Evolutionary conservation across 768 basidiomycete species (phyloP).

Genomic region (Myochromella boudieri): DNA sequence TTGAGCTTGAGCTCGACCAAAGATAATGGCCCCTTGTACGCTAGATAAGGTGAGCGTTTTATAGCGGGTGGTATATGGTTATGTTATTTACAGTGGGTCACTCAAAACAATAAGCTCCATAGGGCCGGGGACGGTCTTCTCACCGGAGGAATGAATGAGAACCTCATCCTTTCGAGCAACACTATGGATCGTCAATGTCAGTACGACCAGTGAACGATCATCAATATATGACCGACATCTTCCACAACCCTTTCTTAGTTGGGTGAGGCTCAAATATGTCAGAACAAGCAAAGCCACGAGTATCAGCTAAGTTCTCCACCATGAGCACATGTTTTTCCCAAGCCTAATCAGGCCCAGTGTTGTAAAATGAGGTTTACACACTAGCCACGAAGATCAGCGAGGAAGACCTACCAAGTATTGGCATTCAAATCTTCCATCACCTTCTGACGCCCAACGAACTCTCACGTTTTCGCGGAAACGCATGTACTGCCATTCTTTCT

Average conservation of each 20-base stretch:
- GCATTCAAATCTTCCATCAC: constrained; percentile 35
- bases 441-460: constrained; percentile 32
- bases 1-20: constrained; percentile 33
- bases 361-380: no score
- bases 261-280: constrained; percentile 37
- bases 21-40: constrained; percentile 31
- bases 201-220: no score
- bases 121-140: constrained; percentile 34
- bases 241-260: constrained; percentile 31
- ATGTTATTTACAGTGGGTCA: constrained; percentile 17
- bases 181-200: constrained; percentile 15
- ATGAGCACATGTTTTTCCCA: constrained; percentile 23
- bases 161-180: constrained; percentile 41
- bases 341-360: no score
- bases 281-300: constrained; percentile 34
- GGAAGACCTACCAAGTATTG: constrained; percentile 32
- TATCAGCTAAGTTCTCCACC: constrained; percentile 31
- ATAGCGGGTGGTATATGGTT: not conserved
- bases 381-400: no score
- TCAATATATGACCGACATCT: constrained; percentile 27
- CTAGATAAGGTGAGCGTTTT: no score
- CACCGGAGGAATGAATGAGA: constrained; percentile 34
- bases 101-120: constrained; percentile 26
- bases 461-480: constrained; percentile 21
- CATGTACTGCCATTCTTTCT: constrained; percentile 30